Conservation (phyloP, 768 basidiomycete genomes). For the Calocera viscosa region DNA sequence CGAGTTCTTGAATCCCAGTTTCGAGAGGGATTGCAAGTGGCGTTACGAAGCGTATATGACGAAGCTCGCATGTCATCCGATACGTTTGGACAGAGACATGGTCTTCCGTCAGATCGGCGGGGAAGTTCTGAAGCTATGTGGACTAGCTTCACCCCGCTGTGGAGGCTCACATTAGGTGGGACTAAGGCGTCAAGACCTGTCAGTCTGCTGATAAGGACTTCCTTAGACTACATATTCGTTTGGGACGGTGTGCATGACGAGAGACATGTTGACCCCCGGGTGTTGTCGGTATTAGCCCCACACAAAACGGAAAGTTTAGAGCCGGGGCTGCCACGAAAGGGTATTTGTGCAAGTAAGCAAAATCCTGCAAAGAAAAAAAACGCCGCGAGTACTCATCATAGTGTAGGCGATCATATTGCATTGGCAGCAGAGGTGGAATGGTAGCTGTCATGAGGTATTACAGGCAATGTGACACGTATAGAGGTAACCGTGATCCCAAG, state of each 20-base stretch:
- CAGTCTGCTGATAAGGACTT: conserved; percentile 6
- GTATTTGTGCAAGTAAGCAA: conserved; percentile 50
- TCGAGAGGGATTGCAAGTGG: background rate
- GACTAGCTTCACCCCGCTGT: conserved; percentile 81
- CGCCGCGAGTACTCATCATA: background rate
- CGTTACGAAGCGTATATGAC: conserved; percentile 52
- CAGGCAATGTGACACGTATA: background rate
- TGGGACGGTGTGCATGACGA: conserved; percentile 33
- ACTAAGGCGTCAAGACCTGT: background rate
- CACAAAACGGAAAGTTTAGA: conserved; percentile 46
- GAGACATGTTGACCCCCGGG: conserved; percentile 28
- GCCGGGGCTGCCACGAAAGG: conserved; percentile 65
- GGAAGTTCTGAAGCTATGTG: conserved; percentile 69
- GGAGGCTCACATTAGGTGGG: conserved; percentile 68
- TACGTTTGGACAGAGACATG: conserved; percentile 43
- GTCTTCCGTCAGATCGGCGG: conserved; percentile 30
- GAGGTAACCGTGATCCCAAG: background rate
- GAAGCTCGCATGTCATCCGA: conserved; percentile 32
- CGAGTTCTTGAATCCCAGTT: conserved; percentile 24
- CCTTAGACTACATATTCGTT: conserved; percentile 80
- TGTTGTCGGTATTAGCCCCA: conserved; percentile 46
- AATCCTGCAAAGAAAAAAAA: background rate
- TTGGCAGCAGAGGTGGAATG: conserved; percentile 50
- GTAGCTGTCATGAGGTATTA: background rate
- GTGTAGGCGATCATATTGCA: conserved; percentile 56